Conservation (phyloP, 257 asterid species). For the Ligustrum vulgare region DNA sequence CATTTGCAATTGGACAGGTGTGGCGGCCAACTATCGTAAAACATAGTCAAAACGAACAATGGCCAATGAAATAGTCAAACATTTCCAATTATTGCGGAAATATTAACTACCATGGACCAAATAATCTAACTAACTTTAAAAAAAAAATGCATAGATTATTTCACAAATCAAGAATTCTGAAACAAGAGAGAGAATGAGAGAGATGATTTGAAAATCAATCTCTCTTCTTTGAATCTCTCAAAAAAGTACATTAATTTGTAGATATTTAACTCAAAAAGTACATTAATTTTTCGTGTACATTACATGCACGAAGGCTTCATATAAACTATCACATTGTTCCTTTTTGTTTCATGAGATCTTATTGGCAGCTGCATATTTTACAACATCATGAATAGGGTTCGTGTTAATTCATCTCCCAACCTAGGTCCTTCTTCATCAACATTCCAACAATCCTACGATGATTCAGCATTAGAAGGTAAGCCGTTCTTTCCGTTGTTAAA, state of each 20-base stretch:
- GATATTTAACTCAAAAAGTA: background rate
- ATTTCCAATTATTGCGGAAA: background rate
- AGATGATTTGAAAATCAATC: constrained; percentile 43
- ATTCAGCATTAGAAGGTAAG: constrained; percentile 67
- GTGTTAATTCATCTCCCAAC: constrained; percentile 46
- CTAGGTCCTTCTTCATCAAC: constrained; percentile 29
- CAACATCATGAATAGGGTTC: constrained; percentile 40
- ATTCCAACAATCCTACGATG: constrained; percentile 37
- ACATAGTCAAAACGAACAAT: background rate
- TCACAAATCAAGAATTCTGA: background rate
- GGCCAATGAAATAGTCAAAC: background rate
- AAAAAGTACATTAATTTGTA: constrained; percentile 1
- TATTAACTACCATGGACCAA: no score
- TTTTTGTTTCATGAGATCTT: background rate
- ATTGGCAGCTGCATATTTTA: background rate
- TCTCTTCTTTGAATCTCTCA: constrained; percentile 53
- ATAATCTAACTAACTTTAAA: no score
- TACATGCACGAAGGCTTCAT: constrained; percentile 22
- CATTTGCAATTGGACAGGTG: no score
- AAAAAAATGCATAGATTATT: background rate
- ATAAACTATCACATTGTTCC: background rate
- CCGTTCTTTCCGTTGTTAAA: background rate
- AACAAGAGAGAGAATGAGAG: constrained; percentile 19
- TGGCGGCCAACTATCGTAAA: no score
- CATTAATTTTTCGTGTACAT: constrained; percentile 23